These are phyloP conservation scores for Kazachstania kunashirensis DNA, from an alignment of 805 yeast genomes.

Conservation along the genomic window DNA sequence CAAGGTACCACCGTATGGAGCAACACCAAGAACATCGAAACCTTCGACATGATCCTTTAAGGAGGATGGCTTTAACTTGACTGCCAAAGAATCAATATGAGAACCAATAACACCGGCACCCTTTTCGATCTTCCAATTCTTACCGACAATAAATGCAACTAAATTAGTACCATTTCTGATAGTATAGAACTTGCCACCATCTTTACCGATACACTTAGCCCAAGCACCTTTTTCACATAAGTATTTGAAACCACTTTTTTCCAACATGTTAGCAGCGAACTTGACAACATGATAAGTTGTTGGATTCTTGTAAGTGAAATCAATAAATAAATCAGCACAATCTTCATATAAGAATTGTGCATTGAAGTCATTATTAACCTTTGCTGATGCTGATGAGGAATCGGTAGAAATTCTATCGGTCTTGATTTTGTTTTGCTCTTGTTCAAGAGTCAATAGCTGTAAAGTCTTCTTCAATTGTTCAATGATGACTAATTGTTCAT, in stretches of 20 bases:
- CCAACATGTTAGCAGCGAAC: constrained; percentile 39
- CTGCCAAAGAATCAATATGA: constrained; percentile 68
- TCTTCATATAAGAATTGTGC: constrained; percentile 9
- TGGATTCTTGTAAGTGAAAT: constrained; percentile 64
- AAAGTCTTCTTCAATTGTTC: constrained; percentile 23
- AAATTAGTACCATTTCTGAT: constrained; percentile 59
- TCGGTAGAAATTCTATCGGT: not conserved
- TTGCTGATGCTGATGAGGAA: not conserved
- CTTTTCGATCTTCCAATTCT: constrained; percentile 50
- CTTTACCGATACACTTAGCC: constrained; percentile 14
- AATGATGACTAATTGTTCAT: constrained; percentile 16
- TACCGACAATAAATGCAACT: constrained; percentile 62
- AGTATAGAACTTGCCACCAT: constrained; percentile 54
- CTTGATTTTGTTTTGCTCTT: constrained; percentile 1
- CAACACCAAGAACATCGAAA: constrained; percentile 69
- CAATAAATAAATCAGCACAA: constrained; percentile 45
- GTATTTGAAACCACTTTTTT: constrained; percentile 52
- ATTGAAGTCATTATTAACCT: not conserved
- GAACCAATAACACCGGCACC: constrained; percentile 65
- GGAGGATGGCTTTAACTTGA: constrained; percentile 63
- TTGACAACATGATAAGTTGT: constrained; percentile 66
- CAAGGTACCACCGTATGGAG: constrained; percentile 73
- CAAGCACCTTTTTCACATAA: constrained; percentile 49
- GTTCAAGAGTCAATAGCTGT: constrained; percentile 13
- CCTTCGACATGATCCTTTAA: constrained; percentile 56